phyloP scores from a whole-genome alignment of 2,329 filamentous ascomycete genomes.

The Colletotrichum sp. region DNA sequence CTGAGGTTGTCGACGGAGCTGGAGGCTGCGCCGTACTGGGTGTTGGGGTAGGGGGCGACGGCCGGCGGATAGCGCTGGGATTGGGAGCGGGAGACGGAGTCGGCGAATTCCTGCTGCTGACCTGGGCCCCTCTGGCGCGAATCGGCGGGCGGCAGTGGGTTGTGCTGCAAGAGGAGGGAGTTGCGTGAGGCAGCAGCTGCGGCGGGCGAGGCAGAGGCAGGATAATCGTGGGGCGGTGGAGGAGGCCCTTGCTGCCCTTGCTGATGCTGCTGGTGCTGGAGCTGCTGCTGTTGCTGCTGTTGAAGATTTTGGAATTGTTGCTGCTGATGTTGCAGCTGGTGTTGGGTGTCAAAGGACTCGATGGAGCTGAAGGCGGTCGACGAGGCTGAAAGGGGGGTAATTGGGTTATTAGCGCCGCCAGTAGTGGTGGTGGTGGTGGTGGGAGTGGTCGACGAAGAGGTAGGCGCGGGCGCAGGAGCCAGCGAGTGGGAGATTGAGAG shows the following conservation, averaged over 20 bases:
- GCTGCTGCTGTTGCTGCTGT: slow-evolving; percentile 33
- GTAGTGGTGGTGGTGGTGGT: slow-evolving; percentile 28
- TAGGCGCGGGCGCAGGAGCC: slow-evolving; percentile 22
- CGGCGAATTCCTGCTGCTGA: slow-evolving; percentile 46
- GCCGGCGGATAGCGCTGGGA: slow-evolving; percentile 52
- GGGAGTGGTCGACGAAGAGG: slow-evolving; percentile 7
- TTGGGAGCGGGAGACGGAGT: slow-evolving; percentile 56
- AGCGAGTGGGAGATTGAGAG: neutral
- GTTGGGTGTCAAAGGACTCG: slow-evolving; percentile 47
- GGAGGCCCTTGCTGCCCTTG: slow-evolving; percentile 33
- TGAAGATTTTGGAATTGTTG: slow-evolving; percentile 30
- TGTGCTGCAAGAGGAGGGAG: slow-evolving; percentile 23
- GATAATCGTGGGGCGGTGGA: slow-evolving; percentile 27
- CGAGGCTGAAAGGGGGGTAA: slow-evolving; percentile 51
- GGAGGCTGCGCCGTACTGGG: slow-evolving; percentile 39
- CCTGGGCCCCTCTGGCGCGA: slow-evolving; percentile 37
- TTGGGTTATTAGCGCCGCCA: slow-evolving; percentile 28
- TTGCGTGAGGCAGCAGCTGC: slow-evolving; percentile 36
- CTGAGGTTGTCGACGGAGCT: slow-evolving; percentile 48
- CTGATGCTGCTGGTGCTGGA: slow-evolving; percentile 35
- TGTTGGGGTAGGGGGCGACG: slow-evolving; percentile 35
- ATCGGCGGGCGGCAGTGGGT: slow-evolving; percentile 31
- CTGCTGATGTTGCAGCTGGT: slow-evolving; percentile 31
- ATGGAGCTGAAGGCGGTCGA: slow-evolving; percentile 50
- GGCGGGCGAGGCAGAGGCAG: slow-evolving; percentile 33